Percentiles rank a stretch among this genome's conserved stretches.
Evolutionary conservation across 805 yeast genomes (phyloP).

Genomic region (Metschnikowia anglica): DNA sequence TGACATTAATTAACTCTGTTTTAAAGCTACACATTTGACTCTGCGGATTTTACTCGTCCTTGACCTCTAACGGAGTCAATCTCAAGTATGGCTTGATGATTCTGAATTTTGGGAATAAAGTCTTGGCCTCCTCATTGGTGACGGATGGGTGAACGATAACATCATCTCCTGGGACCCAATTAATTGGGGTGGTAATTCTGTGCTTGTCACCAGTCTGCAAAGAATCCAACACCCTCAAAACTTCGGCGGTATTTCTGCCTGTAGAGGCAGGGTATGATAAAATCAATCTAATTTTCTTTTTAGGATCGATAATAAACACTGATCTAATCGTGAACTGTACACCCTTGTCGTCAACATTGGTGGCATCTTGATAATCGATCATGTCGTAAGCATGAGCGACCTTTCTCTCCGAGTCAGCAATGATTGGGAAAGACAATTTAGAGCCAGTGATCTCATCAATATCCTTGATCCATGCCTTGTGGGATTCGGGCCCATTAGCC

Average conservation of each 20-base stretch:
- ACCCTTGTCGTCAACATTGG: constrained; percentile 65
- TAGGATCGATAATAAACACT: constrained; percentile 87
- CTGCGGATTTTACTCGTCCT: constrained; percentile 18
- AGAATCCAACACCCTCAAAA: constrained; percentile 85
- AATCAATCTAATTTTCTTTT: constrained; percentile 81
- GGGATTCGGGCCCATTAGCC: constrained; percentile 78
- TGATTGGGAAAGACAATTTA: constrained; percentile 81
- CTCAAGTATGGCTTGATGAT: constrained; percentile 91
- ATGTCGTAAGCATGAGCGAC: constrained; percentile 82
- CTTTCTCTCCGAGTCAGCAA: constrained; percentile 83
- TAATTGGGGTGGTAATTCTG: constrained; percentile 86
- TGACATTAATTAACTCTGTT: no score
- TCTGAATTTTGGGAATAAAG: constrained; percentile 82
- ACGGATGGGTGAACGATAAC: constrained; percentile 90
- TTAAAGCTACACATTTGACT: not conserved
- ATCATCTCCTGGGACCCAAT: constrained; percentile 89
- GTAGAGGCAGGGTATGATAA: constrained; percentile 90
- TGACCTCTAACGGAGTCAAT: constrained; percentile 46
- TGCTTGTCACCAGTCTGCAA: constrained; percentile 79
- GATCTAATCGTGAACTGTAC: constrained; percentile 87
- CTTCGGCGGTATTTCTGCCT: constrained; percentile 93
- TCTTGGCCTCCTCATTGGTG: constrained; percentile 64
- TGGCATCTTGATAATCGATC: constrained; percentile 84
- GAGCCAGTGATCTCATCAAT: constrained; percentile 83
- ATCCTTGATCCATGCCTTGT: constrained; percentile 85